A percentile compares a stretch with the other conserved stretches of the same genome.
These are phyloP conservation scores for Cucurbitaria berberidis DNA, from an alignment of 2,329 filamentous ascomycete species.

Conservation along the genomic window DNA sequence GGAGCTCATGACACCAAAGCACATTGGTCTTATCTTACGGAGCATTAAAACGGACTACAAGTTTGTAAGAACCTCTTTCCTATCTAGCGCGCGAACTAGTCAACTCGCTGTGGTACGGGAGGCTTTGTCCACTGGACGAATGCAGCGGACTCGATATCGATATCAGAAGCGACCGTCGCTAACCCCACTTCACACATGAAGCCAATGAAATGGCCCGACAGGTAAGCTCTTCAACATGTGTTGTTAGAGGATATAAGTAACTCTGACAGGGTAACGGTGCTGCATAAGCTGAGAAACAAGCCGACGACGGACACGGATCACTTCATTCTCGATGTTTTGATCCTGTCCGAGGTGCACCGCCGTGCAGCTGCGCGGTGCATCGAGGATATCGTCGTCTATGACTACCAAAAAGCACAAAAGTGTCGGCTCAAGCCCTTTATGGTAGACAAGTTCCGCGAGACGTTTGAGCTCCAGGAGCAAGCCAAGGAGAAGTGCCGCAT, in stretches of 20 bases:
- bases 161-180: slow-evolving; percentile 5
- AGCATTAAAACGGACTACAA: slow-evolving; percentile 86
- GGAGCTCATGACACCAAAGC: slow-evolving; percentile 69
- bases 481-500: slow-evolving; percentile 60
- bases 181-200: slow-evolving; percentile 5
- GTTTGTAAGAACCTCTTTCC: slow-evolving; percentile 68
- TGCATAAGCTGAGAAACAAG: slow-evolving; percentile 72
- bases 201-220: slow-evolving; percentile 83
- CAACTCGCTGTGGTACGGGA: background rate
- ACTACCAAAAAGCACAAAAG: slow-evolving; percentile 68
- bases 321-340: slow-evolving; percentile 66
- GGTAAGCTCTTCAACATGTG: slow-evolving; percentile 13
- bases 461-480: slow-evolving; percentile 67
- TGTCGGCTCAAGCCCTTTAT: slow-evolving; percentile 65
- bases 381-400: slow-evolving; percentile 82
- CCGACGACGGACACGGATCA: slow-evolving; percentile 59
- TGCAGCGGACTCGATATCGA: background rate
- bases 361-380: slow-evolving; percentile 74
- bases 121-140: background rate
- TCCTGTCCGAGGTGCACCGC: slow-evolving; percentile 77
- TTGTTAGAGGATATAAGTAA: background rate
- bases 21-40: slow-evolving; percentile 76
- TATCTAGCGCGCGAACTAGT: background rate
- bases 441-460: slow-evolving; percentile 63
- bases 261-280: slow-evolving; percentile 69